These are phyloP conservation scores for Gossypium schwendimanii DNA, from an alignment of 441 rosid species.

Conservation along the genomic window DNA sequence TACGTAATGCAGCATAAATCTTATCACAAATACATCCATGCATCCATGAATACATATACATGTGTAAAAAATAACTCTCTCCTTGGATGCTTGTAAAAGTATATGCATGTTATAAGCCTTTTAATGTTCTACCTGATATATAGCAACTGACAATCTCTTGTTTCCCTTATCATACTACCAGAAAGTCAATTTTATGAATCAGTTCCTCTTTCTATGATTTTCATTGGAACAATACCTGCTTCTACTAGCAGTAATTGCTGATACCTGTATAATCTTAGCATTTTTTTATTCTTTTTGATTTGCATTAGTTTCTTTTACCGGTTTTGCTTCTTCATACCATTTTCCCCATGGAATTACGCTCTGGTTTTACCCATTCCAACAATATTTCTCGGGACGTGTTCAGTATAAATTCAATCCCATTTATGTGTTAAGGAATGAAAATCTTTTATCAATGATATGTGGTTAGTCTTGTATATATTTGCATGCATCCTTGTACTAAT, in stretches of 20 bases:
- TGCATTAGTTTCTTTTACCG: neutral
- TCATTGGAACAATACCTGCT: neutral
- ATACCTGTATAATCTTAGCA: neutral
- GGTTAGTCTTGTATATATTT: neutral
- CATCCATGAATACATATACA: neutral
- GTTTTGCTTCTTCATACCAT: neutral
- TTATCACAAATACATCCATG: neutral
- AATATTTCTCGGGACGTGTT: neutral
- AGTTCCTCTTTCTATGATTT: constrained; percentile 5
- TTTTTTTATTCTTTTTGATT: neutral
- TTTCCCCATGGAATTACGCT: neutral
- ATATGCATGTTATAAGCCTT: neutral
- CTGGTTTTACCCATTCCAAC: neutral
- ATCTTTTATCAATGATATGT: neutral
- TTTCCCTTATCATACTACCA: neutral
- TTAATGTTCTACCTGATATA: neutral
- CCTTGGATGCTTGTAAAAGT: neutral
- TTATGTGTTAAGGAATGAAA: neutral
- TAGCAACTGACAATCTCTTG: neutral
- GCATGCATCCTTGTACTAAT: neutral
- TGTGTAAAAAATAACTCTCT: neutral
- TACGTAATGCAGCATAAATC: neutral
- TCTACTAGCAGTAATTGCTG: neutral
- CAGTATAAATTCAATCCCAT: neutral
- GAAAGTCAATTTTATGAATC: neutral